These are phyloP conservation scores for Funneliformis geosporum DNA, from an alignment of 192 early-diverging fungal species.

Conservation along the genomic window DNA sequence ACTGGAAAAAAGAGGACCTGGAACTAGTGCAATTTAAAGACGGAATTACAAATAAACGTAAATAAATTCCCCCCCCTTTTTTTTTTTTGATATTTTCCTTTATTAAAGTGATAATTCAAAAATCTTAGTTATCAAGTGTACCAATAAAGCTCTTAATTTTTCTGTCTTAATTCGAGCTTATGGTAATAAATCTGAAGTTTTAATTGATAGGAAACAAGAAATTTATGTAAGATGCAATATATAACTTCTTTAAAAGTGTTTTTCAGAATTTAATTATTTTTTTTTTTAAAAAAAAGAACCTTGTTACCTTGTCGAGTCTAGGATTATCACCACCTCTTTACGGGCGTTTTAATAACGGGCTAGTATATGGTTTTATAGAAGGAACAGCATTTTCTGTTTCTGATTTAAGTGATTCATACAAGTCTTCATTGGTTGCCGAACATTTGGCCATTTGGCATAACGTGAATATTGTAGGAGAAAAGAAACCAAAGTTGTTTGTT, in stretches of 20 bases:
- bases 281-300: slow-evolving; percentile 59
- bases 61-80: slow-evolving; percentile 32
- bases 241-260: neutral
- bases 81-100: slow-evolving; percentile 10
- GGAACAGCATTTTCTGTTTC: slow-evolving; percentile 70
- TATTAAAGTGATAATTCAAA: slow-evolving; percentile 1
- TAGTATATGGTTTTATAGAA: slow-evolving; percentile 87
- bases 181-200: slow-evolving; percentile 80
- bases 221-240: slow-evolving; percentile 67
- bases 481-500: slow-evolving; percentile 61
- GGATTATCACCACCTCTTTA: slow-evolving; percentile 78
- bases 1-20: slow-evolving; percentile 61
- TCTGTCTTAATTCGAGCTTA: slow-evolving; percentile 86
- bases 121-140: slow-evolving; percentile 76
- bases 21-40: slow-evolving; percentile 70
- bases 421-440: slow-evolving; percentile 74
- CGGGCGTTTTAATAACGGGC: slow-evolving; percentile 86
- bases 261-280: neutral
- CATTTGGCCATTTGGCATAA: slow-evolving; percentile 81
- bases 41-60: slow-evolving; percentile 82
- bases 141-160: slow-evolving; percentile 54
- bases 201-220: slow-evolving; percentile 90
- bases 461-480: slow-evolving; percentile 37
- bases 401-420: slow-evolving; percentile 75
- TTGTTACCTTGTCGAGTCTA: slow-evolving; percentile 68